phyloP scores from a whole-genome alignment of 345 rosid genomes.

The Trapa bicornis region DNA sequence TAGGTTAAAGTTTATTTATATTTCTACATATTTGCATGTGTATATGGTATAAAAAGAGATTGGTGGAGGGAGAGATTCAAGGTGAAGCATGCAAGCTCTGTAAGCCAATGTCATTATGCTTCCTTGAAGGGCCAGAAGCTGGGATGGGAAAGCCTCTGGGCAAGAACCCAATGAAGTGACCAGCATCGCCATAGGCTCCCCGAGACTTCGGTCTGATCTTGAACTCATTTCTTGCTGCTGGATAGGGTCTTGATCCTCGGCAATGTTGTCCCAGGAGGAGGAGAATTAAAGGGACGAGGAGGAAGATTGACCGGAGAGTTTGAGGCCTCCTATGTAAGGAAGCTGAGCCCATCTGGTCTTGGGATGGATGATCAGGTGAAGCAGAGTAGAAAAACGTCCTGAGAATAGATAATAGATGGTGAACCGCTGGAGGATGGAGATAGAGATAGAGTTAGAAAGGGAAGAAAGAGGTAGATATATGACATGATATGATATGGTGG shows the following conservation, averaged over 20 bases:
- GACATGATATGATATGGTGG: not conserved
- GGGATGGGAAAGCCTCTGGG: conserved; percentile 81
- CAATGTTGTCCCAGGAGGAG: conserved; percentile 1
- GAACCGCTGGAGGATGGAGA: not conserved
- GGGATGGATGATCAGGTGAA: not conserved
- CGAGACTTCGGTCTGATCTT: not conserved
- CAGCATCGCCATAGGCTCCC: not conserved
- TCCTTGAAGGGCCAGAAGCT: conserved; percentile 82
- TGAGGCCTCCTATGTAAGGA: not conserved
- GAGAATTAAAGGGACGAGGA: not conserved
- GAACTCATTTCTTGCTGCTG: not conserved
- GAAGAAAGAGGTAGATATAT: not conserved
- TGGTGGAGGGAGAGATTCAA: conserved; percentile 5
- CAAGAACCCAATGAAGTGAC: conserved; percentile 60
- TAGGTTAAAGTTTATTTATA: not conserved
- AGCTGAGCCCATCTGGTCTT: not conserved
- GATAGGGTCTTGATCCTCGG: conserved; percentile 7
- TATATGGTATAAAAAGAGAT: not conserved
- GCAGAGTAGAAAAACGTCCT: not conserved
- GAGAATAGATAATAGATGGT: not conserved
- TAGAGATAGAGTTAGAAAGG: not conserved
- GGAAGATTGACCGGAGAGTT: not conserved
- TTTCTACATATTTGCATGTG: not conserved
- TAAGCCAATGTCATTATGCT: conserved; percentile 75
- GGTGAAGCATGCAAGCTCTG: conserved; percentile 44